Percentiles rank a stretch among this genome's conserved stretches.
phyloP scores from a whole-genome alignment of 139 green algal species.

The Zygnema cylindricum region DNA sequence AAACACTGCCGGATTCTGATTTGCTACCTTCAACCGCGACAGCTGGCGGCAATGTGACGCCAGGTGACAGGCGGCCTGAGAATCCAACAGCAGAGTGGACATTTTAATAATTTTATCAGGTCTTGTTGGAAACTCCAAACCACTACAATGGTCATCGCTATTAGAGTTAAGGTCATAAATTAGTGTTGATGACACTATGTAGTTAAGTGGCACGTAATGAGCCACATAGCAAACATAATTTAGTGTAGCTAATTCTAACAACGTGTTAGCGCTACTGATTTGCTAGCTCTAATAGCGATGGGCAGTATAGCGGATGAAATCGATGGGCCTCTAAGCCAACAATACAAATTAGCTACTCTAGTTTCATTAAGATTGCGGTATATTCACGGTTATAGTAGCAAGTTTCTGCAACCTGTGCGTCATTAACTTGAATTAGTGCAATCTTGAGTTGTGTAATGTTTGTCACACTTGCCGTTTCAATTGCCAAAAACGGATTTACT shows the following conservation, averaged over 20 bases:
- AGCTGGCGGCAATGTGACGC: not conserved
- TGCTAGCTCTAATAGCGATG: not conserved
- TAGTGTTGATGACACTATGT: not conserved
- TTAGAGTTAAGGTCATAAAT: not conserved
- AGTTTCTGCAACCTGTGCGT: too few species aligned
- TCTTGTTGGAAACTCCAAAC: not conserved
- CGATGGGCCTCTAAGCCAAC: not conserved
- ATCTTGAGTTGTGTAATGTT: too few species aligned
- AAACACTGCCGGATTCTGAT: not conserved
- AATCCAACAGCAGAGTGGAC: not conserved
- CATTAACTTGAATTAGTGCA: too few species aligned
- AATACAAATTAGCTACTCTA: not conserved
- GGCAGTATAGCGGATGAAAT: not conserved
- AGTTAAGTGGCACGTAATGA: not conserved
- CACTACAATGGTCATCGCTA: not conserved
- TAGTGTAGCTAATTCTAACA: too few species aligned
- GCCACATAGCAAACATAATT: too few species aligned
- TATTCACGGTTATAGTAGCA: too few species aligned
- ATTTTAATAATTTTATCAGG: not conserved
- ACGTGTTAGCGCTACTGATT: too few species aligned
- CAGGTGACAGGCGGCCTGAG: not conserved
- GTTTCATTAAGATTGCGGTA: too few species aligned
- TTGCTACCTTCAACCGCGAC: not conserved
- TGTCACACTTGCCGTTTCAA: too few species aligned
- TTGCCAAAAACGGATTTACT: too few species aligned